Evolutionary conservation across 2,329 filamentous ascomycete genomes (phyloP).

Genomic region (Fusarium hostae): DNA sequence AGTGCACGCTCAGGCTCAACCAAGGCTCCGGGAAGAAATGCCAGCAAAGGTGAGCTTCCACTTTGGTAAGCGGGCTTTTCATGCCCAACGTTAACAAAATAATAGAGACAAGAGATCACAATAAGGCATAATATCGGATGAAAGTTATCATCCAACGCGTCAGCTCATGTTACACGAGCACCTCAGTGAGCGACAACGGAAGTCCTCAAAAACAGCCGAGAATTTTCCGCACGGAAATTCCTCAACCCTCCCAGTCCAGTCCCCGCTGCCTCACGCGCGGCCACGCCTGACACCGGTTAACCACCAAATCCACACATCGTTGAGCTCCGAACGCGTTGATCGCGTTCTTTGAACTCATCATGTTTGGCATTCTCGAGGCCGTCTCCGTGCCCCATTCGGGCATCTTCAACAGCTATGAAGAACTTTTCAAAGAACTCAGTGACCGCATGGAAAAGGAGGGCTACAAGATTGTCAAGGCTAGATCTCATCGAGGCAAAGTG

Average conservation of each 20-base stretch:
- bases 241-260: constrained; percentile 26
- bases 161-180: neutral
- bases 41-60: neutral
- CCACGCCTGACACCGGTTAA: constrained; percentile 46
- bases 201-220: constrained; percentile 14
- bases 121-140: neutral
- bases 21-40: neutral
- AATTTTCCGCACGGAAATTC: constrained; percentile 43
- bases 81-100: neutral
- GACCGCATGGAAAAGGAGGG: constrained; percentile 57
- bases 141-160: neutral
- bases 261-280: constrained; percentile 33
- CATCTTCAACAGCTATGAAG: constrained; percentile 55
- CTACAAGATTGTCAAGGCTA: constrained; percentile 59
- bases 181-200: neutral
- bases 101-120: neutral
- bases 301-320: constrained; percentile 46
- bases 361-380: constrained; percentile 58
- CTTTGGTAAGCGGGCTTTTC: neutral
- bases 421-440: constrained; percentile 55
- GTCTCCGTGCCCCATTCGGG: constrained; percentile 51
- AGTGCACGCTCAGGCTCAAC: neutral
- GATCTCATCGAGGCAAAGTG: constrained; percentile 56
- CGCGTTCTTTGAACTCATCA: constrained; percentile 43
- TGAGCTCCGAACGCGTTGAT: constrained; percentile 43